Percentiles rank a stretch among this genome's conserved stretches.
Conservation (phyloP, 140 eudicot genomes). For the Anethum foeniculum region DNA sequence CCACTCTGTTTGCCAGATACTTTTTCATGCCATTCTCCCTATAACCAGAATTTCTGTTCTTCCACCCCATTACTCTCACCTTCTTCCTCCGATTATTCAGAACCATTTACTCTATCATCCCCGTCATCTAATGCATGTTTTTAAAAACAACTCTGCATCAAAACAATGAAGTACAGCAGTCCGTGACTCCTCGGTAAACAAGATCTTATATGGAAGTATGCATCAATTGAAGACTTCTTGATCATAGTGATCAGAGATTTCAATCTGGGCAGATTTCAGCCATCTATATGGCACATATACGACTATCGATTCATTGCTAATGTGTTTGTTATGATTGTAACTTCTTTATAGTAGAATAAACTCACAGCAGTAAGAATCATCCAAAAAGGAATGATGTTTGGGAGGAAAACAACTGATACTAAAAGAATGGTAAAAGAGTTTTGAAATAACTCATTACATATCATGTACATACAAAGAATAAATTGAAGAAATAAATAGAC, state of each 20-base stretch:
- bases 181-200: too few relatives aligned
- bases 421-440: neutral
- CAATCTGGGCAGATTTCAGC: neutral
- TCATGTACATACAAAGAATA: conserved; percentile 14
- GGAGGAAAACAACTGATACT: neutral
- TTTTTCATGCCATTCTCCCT: conserved; percentile 37
- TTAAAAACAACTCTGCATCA: too few relatives aligned
- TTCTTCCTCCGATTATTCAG: conserved; percentile 70
- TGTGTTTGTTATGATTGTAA: neutral
- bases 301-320: neutral
- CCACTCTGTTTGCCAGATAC: conserved; percentile 45
- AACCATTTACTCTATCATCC: conserved; percentile 78
- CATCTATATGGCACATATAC: neutral
- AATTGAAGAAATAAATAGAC: conserved; percentile 11
- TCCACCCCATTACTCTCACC: conserved; percentile 81
- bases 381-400: neutral
- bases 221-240: too few relatives aligned
- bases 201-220: too few relatives aligned
- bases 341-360: neutral
- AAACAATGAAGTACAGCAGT: too few relatives aligned
- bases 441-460: neutral
- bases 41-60: conserved; percentile 37
- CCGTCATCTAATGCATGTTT: conserved; percentile 71
- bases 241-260: neutral
- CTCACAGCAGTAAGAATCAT: neutral